Conservation (phyloP, 768 basidiomycete genomes). For the Galerina marginata region DNA sequence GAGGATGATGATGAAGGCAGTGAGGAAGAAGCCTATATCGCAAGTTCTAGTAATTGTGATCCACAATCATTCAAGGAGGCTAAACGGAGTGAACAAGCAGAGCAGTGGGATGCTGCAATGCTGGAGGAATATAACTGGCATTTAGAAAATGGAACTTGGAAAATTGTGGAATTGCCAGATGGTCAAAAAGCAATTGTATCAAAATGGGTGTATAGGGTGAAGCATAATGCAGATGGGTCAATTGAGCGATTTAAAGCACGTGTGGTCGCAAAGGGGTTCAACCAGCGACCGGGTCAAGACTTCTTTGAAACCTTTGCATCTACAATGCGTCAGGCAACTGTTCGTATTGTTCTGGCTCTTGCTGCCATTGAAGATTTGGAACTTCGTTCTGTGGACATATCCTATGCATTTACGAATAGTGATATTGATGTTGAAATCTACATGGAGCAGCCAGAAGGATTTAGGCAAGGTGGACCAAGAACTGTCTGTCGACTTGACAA, state of each 20-base stretch:
- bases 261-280: conserved; percentile 47
- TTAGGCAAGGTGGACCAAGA: too few species aligned
- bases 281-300: conserved; percentile 44
- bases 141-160: conserved; percentile 37
- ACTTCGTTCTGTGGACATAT: too few species aligned
- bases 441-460: too few species aligned
- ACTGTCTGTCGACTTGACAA: too few species aligned
- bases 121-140: conserved; percentile 33
- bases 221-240: conserved; percentile 42
- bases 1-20: too few species aligned
- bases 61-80: conserved; percentile 26
- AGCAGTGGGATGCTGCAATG: conserved; percentile 33
- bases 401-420: too few species aligned
- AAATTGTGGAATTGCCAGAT: conserved; percentile 36
- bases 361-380: too few species aligned
- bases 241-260: conserved; percentile 45
- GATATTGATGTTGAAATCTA: too few species aligned
- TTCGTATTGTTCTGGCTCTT: too few species aligned
- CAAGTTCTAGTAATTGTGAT: too few species aligned
- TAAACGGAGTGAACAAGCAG: conserved; percentile 19
- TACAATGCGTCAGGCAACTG: conserved; percentile 19
- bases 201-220: conserved; percentile 47
- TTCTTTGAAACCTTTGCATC: conserved; percentile 44
- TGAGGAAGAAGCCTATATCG: too few species aligned
- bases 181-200: conserved; percentile 38